Evolutionary conservation across 2,329 filamentous ascomycete genomes (phyloP), one percentile per base, ranked within the genome.

Genomic region (Penicillium sp.): DNA sequence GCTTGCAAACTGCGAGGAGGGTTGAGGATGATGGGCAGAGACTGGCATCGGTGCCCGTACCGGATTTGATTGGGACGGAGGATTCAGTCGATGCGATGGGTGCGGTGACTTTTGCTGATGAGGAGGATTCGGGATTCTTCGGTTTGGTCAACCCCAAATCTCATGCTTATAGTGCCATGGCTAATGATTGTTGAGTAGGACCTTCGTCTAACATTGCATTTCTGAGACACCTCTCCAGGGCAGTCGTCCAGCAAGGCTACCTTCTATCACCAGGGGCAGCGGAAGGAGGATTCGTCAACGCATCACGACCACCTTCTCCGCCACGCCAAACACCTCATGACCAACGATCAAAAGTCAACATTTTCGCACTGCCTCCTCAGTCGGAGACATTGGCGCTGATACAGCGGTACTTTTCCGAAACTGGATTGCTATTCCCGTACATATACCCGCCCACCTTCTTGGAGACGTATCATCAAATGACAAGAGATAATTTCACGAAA

Each of bases 61-160:
- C 42, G 19, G 63, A 67, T 35, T 60, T 71, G 1, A 56, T 54
- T 15, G 65, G 57, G 12, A 58, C 59, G 24, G 70, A 71, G 50
- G 71, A 74, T 58, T 69, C 73, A 24, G 65, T 76, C 3, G 76
- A 78, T 69, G 76, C 69, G 24, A 80, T 78, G 71, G 74, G 71
- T 13, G 72, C 73, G 13, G 72, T 75, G 26, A 72, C 67, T 0
- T 78, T 79, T 44, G 73, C 75, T 0, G 70, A 78, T 49, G 78
- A 79, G 53, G 71, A 76, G 49, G 74, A 76, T 33, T 74, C 68
- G 4, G 75, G 72, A 7, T 78, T 75, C 56, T 77, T 78, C 54
- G 79, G 77, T 72, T 66, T n/a, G 33, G 4, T 9, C 24, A 17
- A 19, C 15, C 24, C n/a, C 15, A 30, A 2, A 2, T 2, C 47